Conservation (phyloP, 2,329 filamentous ascomycete genomes). For the Didymosphaeria variabile region DNA sequence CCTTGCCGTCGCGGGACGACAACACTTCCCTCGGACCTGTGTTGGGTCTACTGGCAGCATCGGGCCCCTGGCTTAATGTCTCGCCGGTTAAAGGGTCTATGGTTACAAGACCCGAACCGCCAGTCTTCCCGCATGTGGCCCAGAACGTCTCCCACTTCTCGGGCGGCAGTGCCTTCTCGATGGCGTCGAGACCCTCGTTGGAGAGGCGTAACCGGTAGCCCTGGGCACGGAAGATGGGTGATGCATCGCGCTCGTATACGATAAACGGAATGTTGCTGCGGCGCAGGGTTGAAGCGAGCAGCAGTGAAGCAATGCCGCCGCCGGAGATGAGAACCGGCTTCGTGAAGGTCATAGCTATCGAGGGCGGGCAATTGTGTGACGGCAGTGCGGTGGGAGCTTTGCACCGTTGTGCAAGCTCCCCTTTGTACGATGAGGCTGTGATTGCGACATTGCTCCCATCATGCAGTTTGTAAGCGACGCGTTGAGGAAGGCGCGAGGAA, state of each 20-base stretch:
- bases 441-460: constrained; percentile 1
- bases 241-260: constrained; percentile 54
- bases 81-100: constrained; percentile 65
- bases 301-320: constrained; percentile 42
- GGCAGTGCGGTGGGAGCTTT: background rate
- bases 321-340: constrained; percentile 55
- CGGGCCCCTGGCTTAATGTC: constrained; percentile 36
- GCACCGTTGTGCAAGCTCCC: background rate
- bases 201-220: constrained; percentile 70
- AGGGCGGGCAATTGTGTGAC: background rate
- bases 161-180: constrained; percentile 65
- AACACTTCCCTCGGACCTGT: constrained; percentile 44
- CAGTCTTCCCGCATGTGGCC: constrained; percentile 68
- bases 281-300: constrained; percentile 41
- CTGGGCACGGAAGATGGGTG: constrained; percentile 66
- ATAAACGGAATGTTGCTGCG: constrained; percentile 43
- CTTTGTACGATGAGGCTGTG: background rate
- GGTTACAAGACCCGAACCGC: constrained; percentile 60
- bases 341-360: constrained; percentile 30
- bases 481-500: background rate
- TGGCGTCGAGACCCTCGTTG: constrained; percentile 65
- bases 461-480: constrained; percentile 6
- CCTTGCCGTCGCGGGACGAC: constrained; percentile 64
- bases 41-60: constrained; percentile 6
- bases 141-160: constrained; percentile 64